These are phyloP conservation scores for Cystobasidium slooffiae DNA, from an alignment of 1,284 basidiomycete genomes.

Conservation along the genomic window DNA sequence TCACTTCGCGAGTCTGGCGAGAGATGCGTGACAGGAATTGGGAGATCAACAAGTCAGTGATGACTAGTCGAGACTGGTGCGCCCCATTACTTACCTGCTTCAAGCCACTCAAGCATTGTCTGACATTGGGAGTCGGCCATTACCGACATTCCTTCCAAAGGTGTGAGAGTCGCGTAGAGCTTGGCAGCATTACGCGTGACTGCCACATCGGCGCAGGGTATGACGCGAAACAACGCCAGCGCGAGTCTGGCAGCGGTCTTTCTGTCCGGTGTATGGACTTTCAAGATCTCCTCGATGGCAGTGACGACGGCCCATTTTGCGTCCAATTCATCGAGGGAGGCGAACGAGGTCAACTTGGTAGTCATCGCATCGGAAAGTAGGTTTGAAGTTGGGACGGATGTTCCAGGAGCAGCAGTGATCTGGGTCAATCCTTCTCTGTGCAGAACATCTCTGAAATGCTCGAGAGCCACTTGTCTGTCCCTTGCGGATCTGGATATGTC, in stretches of 20 bases:
- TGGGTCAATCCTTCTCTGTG: background rate
- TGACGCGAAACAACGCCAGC: conserved; percentile 26
- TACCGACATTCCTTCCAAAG: conserved; percentile 23
- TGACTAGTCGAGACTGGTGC: background rate
- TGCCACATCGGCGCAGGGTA: conserved; percentile 25
- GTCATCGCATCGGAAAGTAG: conserved; percentile 25
- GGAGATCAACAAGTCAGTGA: background rate
- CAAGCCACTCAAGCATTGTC: conserved; percentile 35
- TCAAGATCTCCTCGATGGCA: conserved; percentile 27
- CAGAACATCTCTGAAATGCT: conserved; percentile 30
- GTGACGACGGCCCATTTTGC: conserved; percentile 29
- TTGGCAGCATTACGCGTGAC: conserved; percentile 18
- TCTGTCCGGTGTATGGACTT: conserved; percentile 21
- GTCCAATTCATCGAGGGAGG: conserved; percentile 24
- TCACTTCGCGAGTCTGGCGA: conserved; percentile 36
- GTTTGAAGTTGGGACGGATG: background rate
- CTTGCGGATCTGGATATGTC: background rate
- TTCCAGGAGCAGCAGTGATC: background rate
- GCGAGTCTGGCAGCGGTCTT: conserved; percentile 36
- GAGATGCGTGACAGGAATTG: background rate
- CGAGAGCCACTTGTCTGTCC: conserved; percentile 23
- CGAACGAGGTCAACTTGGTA: conserved; percentile 16
- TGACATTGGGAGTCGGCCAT: conserved; percentile 27
- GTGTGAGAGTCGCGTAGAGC: conserved; percentile 16
- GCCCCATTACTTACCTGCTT: conserved; percentile 15